Evolutionary conservation across 108 stramenopile genomes (phyloP), one percentile per base, ranked within the genome.

Genomic region (Pseudonitzschia pungens): DNA sequence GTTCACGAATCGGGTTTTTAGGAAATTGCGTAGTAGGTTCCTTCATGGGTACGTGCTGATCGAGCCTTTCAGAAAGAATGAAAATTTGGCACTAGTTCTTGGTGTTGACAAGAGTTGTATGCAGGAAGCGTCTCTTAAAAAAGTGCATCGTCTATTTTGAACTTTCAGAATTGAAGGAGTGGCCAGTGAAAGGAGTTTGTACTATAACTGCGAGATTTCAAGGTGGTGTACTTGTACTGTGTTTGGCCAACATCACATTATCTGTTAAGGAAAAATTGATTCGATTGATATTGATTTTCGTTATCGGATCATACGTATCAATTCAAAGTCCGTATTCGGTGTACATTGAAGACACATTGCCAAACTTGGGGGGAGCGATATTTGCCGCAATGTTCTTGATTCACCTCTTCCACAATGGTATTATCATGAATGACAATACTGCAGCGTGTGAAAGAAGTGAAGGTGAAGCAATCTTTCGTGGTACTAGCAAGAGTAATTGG

Each of bases 131-230:
- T 36, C 36, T 36, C 36, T 36, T 36, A 36, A 12, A 26, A 26
- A 3, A 14, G 9, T 10, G 5, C 10, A 4, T 18, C 7, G 1
- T 48, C 45, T 11, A 18, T 11, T 48, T 14, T 11, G 14, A 10
- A 48, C 5, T 2, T 48, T 10, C 3, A 48, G 45, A 48, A 48
- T 48, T 55, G 54, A 55, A 55, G 20, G 54, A 55, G 26, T 55
- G 54, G 54, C 54, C 54, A 55, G 21, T 55, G 10, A 55, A 55
- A 22, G 54, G 54, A 24, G 54, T 55, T 55, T 55, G 54, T 26
- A 55, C 54, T 22, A 26, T 55, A 20, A 55, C 54, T 20, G 24
- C 21, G 10, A 2, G 54, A 55, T 55, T 55, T 26, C 54, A 55
- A 24, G 54, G 9, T 55, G 54, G 54, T 24, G 24, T 55, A 10